phyloP scores from a whole-genome alignment of 2,329 filamentous ascomycete species.

The Fusarium agapanthi region DNA sequence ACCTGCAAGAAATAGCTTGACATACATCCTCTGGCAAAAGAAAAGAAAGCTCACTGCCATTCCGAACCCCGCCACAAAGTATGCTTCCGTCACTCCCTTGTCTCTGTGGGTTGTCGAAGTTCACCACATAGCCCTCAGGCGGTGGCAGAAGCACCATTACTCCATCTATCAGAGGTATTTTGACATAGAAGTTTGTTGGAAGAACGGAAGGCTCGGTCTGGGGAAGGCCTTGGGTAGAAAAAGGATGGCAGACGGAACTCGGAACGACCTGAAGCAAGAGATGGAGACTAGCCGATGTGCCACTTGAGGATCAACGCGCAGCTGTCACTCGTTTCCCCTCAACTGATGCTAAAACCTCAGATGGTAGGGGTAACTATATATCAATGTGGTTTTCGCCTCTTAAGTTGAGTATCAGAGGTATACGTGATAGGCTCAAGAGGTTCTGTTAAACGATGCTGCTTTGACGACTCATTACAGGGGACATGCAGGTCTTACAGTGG shows the following conservation, averaged over 20 bases:
- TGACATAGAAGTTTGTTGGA: not conserved
- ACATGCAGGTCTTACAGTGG: not conserved
- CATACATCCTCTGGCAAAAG: constrained; percentile 41
- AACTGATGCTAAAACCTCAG: not conserved
- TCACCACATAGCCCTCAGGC: constrained; percentile 46
- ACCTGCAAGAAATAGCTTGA: constrained; percentile 36
- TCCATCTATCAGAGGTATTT: constrained; percentile 31
- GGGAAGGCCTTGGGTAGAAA: not conserved
- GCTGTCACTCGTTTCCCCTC: not conserved
- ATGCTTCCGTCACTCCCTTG: constrained; percentile 37
- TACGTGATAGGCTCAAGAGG: not conserved
- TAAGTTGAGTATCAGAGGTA: not conserved
- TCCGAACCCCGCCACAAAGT: constrained; percentile 33
- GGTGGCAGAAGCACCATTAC: constrained; percentile 29
- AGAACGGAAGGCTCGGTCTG: not conserved
- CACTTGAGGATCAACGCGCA: not conserved
- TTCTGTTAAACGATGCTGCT: not conserved
- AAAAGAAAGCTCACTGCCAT: constrained; percentile 33
- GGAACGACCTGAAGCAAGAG: not conserved
- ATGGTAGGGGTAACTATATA: not conserved
- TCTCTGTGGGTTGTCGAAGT: constrained; percentile 46
- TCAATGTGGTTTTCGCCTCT: not conserved
- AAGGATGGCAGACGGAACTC: not conserved
- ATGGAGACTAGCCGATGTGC: not conserved
- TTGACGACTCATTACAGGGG: not conserved